A percentile compares a stretch with the other conserved stretches of the same genome.
Evolutionary conservation across 768 basidiomycete genomes (phyloP).

Genomic region (Tylopilus balloui): DNA sequence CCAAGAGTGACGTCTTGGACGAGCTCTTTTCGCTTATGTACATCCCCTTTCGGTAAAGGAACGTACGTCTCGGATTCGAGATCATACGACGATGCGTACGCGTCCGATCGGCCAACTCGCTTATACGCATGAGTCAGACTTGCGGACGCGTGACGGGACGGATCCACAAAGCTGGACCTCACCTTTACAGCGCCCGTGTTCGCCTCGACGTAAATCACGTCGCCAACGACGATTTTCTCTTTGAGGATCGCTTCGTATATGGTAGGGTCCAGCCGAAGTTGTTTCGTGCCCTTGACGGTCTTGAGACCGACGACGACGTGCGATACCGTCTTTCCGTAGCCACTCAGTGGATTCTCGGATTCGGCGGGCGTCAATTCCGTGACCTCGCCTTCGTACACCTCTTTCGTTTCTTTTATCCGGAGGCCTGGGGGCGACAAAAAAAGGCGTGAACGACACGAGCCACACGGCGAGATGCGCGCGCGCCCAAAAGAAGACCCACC

Average conservation of each 20-base stretch:
- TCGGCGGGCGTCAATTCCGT: constrained; percentile 96
- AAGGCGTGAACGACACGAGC: background rate
- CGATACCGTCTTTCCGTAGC: constrained; percentile 98
- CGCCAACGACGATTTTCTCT: constrained; percentile 94
- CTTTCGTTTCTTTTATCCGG: constrained; percentile 98
- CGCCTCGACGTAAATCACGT: constrained; percentile 93
- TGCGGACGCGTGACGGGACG: background rate
- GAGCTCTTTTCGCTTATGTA: constrained; percentile 93
- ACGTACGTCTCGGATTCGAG: constrained; percentile 98
- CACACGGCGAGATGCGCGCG: too few species aligned
- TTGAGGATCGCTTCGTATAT: constrained; percentile 98
- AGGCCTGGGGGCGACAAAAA: constrained; percentile 49
- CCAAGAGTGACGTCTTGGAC: constrained; percentile 94
- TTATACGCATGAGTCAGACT: constrained; percentile 32
- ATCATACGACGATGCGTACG: constrained; percentile 96
- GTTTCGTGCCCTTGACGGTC: constrained; percentile 90
- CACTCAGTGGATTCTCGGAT: constrained; percentile 93
- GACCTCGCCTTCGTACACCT: constrained; percentile 97
- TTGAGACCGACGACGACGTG: constrained; percentile 96
- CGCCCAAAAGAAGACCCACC: constrained; percentile 48
- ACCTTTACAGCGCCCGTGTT: constrained; percentile 96
- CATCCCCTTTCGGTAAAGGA: constrained; percentile 93
- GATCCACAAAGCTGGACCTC: constrained; percentile 16
- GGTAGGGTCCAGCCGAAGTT: constrained; percentile 86
- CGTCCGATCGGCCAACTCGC: constrained; percentile 95